Conservation (phyloP, 371 early-diverging fungal genomes). For the Pancytospora epiphaga region DNA sequence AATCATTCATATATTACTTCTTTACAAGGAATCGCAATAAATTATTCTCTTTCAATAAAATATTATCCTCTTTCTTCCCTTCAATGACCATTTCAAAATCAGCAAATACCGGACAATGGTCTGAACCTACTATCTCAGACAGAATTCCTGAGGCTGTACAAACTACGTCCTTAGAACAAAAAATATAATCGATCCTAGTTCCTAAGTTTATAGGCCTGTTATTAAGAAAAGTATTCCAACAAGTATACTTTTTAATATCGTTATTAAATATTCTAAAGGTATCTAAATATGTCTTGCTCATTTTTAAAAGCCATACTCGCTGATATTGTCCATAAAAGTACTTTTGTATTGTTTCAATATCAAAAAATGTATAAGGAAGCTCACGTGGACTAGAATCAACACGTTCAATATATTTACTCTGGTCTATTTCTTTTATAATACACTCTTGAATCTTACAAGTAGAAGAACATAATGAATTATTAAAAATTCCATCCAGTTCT, state of each 20-base stretch:
- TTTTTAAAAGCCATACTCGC: constrained; percentile 66
- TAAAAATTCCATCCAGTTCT: no score
- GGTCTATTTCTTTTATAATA: no score
- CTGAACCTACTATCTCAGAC: constrained; percentile 68
- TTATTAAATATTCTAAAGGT: constrained; percentile 59
- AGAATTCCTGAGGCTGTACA: constrained; percentile 64
- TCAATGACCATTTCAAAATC: constrained; percentile 56
- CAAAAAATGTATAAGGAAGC: constrained; percentile 63
- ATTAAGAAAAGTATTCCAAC: constrained; percentile 65
- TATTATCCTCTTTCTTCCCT: constrained; percentile 8
- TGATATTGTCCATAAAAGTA: constrained; percentile 64
- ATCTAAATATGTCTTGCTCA: constrained; percentile 59
- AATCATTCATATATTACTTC: not conserved
- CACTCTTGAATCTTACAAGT: no score
- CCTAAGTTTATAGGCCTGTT: constrained; percentile 62
- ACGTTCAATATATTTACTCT: no score
- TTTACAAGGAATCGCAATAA: constrained; percentile 23
- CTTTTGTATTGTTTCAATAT: constrained; percentile 61
- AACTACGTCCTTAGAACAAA: constrained; percentile 63
- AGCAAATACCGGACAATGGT: constrained; percentile 72
- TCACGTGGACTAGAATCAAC: not conserved
- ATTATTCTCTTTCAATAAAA: constrained; percentile 33
- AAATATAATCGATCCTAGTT: constrained; percentile 72
- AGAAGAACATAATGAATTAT: no score
- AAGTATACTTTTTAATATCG: constrained; percentile 59